A percentile compares a stretch with the other conserved stretches of the same genome.
Conservation (phyloP, 2,329 filamentous ascomycete species). For the Fusarium protoensiforme region DNA sequence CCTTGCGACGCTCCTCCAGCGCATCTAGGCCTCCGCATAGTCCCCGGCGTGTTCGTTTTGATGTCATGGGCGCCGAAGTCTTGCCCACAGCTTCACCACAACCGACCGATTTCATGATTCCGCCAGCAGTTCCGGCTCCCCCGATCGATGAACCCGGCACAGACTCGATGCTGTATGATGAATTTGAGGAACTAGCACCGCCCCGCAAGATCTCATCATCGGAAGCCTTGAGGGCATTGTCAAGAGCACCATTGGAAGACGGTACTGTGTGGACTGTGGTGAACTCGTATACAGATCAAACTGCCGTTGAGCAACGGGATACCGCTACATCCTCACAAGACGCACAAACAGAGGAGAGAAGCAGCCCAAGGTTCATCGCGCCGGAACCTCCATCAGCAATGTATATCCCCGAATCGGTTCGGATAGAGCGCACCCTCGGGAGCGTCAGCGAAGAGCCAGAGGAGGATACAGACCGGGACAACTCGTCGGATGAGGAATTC, state of each 20-base stretch:
- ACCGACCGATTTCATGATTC: slow-evolving; percentile 46
- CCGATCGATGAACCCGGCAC: slow-evolving; percentile 42
- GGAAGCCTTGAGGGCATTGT: slow-evolving; percentile 63
- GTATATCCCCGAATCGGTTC: slow-evolving; percentile 28
- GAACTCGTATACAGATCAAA: slow-evolving; percentile 48
- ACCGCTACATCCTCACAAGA: slow-evolving; percentile 12
- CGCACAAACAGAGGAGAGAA: slow-evolving; percentile 1
- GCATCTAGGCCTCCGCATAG: slow-evolving; percentile 61
- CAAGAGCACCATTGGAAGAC: slow-evolving; percentile 62
- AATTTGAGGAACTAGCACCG: slow-evolving; percentile 53
- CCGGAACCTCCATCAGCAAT: slow-evolving; percentile 30
- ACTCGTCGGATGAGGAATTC: slow-evolving; percentile 55
- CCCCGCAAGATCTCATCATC: slow-evolving; percentile 68
- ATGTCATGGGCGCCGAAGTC: slow-evolving; percentile 69
- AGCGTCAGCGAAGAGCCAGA: slow-evolving; percentile 44
- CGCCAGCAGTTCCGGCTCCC: slow-evolving; percentile 39
- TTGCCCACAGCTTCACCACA: slow-evolving; percentile 68
- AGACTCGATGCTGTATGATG: slow-evolving; percentile 50
- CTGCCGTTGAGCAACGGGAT: slow-evolving; percentile 31
- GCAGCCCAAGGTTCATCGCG: slow-evolving; percentile 14
- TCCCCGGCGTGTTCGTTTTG: slow-evolving; percentile 72
- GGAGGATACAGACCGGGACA: slow-evolving; percentile 40
- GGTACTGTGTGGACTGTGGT: slow-evolving; percentile 64
- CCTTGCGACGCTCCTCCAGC: slow-evolving; percentile 66
- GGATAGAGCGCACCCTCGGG: slow-evolving; percentile 30